These are phyloP conservation scores for Stephania cephalantha DNA, from an alignment of 164 flowering plant species.

Conservation along the genomic window DNA sequence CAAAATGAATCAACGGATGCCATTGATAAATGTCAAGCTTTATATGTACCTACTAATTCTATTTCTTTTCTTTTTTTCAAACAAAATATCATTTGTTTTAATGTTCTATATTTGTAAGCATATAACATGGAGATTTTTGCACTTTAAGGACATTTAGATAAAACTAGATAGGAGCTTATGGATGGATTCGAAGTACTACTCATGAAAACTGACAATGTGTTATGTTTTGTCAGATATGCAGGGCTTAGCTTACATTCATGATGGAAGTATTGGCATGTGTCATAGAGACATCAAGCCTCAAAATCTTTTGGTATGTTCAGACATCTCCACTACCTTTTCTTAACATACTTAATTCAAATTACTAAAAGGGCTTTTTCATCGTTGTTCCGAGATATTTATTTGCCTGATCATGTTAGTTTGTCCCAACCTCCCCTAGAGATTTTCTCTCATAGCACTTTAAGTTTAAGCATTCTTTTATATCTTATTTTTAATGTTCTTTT, in stretches of 20 bases:
- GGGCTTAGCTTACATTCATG: conserved; percentile 45
- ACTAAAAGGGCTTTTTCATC: no score
- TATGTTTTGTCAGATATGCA: conserved; percentile 39
- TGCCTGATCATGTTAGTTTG: no score
- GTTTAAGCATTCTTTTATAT: no score
- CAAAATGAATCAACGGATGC: conserved; percentile 55
- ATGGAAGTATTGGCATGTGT: conserved; percentile 47
- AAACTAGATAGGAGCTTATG: not conserved
- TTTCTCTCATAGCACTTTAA: no score
- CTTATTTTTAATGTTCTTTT: no score
- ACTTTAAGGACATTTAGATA: not conserved
- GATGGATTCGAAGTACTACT: not conserved
- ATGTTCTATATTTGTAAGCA: not conserved
- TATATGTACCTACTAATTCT: conserved; percentile 39
- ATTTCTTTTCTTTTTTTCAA: not conserved
- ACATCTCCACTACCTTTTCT: conserved; percentile 31
- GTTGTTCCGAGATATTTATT: no score
- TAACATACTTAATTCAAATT: not conserved
- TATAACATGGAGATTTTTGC: not conserved
- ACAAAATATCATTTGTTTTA: not conserved
- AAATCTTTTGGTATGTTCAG: conserved; percentile 24
- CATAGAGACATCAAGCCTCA: conserved; percentile 61
- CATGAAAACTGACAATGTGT: not conserved
- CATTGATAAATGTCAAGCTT: conserved; percentile 46
- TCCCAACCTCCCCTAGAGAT: no score